Percentiles rank a stretch among this genome's conserved stretches.
phyloP scores from a whole-genome alignment of 345 rosid species.

The Physaria fendleri region DNA sequence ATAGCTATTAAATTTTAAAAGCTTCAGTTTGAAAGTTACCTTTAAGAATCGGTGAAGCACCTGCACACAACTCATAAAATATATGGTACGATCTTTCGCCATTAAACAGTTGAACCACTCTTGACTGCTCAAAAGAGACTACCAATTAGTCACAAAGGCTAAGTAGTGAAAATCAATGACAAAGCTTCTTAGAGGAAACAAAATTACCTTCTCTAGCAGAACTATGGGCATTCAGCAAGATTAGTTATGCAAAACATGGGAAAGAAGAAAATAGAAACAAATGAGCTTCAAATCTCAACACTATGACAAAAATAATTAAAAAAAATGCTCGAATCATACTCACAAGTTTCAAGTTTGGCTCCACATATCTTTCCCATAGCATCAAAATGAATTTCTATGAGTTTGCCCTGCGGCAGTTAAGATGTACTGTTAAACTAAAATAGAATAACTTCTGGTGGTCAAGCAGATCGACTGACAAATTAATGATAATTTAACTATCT shows the following conservation, averaged over 20 bases:
- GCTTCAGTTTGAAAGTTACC: slow-evolving; percentile 40
- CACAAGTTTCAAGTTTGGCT: slow-evolving; percentile 83
- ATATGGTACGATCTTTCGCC: slow-evolving; percentile 94
- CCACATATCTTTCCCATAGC: slow-evolving; percentile 72
- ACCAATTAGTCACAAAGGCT: slow-evolving; percentile 31
- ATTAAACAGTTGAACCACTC: slow-evolving; percentile 79
- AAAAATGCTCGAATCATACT: slow-evolving; percentile 25
- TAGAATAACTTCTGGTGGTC: background rate
- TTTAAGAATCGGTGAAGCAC: slow-evolving; percentile 77
- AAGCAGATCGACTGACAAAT: background rate
- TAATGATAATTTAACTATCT: background rate
- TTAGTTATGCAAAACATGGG: slow-evolving; percentile 16
- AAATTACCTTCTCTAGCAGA: slow-evolving; percentile 86
- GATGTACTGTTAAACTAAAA: slow-evolving; percentile 8
- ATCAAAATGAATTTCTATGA: slow-evolving; percentile 81
- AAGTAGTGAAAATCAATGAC: slow-evolving; percentile 10
- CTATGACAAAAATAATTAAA: slow-evolving; percentile 8
- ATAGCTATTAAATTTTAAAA: background rate
- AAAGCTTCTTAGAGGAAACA: slow-evolving; percentile 15
- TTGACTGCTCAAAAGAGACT: slow-evolving; percentile 58
- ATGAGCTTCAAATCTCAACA: slow-evolving; percentile 8
- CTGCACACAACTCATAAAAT: slow-evolving; percentile 91
- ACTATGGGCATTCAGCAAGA: slow-evolving; percentile 37
- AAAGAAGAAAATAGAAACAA: slow-evolving; percentile 12
- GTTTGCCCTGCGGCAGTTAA: slow-evolving; percentile 62